phyloP scores from a whole-genome alignment of 345 rosid species.

The Garcia nutans region DNA sequence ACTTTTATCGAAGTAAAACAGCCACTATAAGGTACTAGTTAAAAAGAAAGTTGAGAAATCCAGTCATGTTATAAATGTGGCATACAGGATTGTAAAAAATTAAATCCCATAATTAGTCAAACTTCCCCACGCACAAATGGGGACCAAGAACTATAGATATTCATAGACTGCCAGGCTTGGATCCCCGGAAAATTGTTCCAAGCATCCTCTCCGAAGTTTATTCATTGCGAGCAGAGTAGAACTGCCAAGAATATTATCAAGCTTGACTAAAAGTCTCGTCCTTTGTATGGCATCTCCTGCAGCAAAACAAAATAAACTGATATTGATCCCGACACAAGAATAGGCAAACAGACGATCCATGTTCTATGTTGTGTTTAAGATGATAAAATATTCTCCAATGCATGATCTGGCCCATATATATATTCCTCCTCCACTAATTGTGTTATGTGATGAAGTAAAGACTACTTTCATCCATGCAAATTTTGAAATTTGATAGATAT shows the following conservation, averaged over 20 bases:
- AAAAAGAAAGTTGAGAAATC: not conserved
- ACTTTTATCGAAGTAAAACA: not conserved
- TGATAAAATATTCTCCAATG: no score
- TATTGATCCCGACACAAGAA: no score
- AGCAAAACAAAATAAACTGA: constrained; percentile 1
- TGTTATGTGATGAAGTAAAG: no score
- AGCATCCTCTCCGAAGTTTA: constrained; percentile 18
- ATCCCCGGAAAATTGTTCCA: constrained; percentile 19
- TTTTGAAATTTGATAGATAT: not conserved
- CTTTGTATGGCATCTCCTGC: constrained; percentile 72
- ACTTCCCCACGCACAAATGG: constrained; percentile 1
- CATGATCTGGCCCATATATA: no score
- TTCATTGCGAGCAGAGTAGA: constrained; percentile 21
- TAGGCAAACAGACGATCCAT: no score
- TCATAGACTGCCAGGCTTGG: constrained; percentile 4
- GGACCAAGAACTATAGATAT: not conserved
- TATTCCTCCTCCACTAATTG: no score
- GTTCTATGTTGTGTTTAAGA: no score
- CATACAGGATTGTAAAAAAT: constrained; percentile 19
- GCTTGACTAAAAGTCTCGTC: constrained; percentile 48
- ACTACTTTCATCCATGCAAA: not conserved
- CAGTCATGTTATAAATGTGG: constrained; percentile 19
- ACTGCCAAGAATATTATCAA: constrained; percentile 22
- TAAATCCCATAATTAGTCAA: constrained; percentile 23
- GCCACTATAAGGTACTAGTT: not conserved